Evolutionary conservation across 768 basidiomycete genomes (phyloP).

Genomic region (Lactifluus piperatus): DNA sequence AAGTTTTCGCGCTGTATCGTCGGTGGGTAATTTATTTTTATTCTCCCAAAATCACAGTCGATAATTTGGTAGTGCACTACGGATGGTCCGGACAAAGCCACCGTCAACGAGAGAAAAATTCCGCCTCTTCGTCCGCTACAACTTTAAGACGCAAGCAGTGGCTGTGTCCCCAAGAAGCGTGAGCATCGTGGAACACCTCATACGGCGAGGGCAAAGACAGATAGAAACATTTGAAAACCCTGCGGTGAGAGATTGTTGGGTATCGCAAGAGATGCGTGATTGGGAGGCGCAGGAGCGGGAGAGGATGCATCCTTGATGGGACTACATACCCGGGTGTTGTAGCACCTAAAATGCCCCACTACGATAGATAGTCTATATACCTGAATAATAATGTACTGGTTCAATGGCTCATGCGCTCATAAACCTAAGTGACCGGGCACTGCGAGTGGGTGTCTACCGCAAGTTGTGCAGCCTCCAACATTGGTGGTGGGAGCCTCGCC

Average conservation of each 20-base stretch:
- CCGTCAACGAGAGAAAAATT: conserved; percentile 51
- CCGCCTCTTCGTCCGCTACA: conserved; percentile 55
- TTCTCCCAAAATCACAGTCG: neutral
- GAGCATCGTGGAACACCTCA: conserved; percentile 61
- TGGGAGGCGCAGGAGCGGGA: conserved; percentile 41
- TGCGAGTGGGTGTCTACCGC: neutral
- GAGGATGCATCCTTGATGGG: neutral
- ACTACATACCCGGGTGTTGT: neutral
- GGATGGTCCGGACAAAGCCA: conserved; percentile 67
- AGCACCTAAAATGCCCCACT: neutral
- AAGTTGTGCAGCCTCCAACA: neutral
- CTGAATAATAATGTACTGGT: neutral
- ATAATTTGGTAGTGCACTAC: conserved; percentile 48
- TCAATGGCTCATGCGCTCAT: neutral
- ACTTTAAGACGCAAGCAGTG: conserved; percentile 56
- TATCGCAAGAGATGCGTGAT: conserved; percentile 58
- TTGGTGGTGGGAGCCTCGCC: neutral
- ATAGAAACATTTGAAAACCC: conserved; percentile 60
- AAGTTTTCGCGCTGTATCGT: conserved; percentile 46
- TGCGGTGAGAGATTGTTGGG: conserved; percentile 65
- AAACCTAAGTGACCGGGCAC: neutral
- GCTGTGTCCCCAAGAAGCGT: conserved; percentile 58
- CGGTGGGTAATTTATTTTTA: conserved; percentile 41
- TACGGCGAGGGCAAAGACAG: conserved; percentile 61
- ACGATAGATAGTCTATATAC: neutral